Evolutionary conservation across 164 flowering plant genomes (phyloP).

Genomic region (Liquidambar formosana): DNA sequence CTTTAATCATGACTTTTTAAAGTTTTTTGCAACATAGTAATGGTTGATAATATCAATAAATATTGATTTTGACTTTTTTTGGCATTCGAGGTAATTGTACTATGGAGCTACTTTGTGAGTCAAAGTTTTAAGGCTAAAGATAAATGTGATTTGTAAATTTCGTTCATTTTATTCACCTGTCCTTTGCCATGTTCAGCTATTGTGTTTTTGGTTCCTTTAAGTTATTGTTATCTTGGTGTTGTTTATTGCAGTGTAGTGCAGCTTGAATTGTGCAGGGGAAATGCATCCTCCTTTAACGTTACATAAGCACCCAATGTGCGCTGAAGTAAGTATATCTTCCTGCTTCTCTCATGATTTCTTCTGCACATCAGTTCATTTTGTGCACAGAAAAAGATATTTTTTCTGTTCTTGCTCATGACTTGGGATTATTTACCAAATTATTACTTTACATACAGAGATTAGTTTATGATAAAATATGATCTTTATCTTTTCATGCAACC

Average conservation of each 20-base stretch:
- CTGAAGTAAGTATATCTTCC: slow-evolving; percentile 47
- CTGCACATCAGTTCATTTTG: no score
- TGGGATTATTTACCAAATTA: not conserved
- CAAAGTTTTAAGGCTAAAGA: not conserved
- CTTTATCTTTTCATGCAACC: no score
- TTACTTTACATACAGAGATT: no score
- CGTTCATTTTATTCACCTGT: not conserved
- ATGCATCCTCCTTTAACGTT: slow-evolving; percentile 83
- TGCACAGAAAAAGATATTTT: no score
- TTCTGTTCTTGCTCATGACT: not conserved
- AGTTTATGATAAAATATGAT: no score
- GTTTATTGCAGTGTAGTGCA: not conserved
- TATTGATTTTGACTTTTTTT: not conserved
- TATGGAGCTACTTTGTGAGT: not conserved
- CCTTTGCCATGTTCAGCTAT: not conserved
- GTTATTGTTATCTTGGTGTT: not conserved
- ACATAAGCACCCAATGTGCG: slow-evolving; percentile 81
- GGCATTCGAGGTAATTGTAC: not conserved
- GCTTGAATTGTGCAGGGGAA: slow-evolving; percentile 8
- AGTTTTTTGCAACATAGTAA: no score
- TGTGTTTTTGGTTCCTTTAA: not conserved
- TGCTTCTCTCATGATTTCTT: not conserved
- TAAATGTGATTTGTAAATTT: not conserved
- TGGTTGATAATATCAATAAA: no score
- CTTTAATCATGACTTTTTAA: no score